phyloP scores from a whole-genome alignment of 148 eudicot species.

The Euryodendron excelsum region DNA sequence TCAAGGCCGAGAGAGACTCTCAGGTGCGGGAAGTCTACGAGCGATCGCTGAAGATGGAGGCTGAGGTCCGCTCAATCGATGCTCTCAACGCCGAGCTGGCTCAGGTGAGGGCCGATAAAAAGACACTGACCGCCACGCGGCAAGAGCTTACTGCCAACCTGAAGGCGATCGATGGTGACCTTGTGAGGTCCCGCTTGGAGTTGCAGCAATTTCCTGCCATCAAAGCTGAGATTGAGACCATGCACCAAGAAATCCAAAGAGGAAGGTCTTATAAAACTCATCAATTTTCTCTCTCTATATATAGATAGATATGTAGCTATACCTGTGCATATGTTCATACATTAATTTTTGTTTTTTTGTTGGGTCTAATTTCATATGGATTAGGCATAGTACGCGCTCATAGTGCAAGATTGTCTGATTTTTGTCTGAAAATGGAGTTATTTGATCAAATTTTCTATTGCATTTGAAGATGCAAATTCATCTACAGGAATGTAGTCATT shows the following conservation, averaged over 20 bases:
- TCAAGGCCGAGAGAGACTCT: constrained; percentile 47
- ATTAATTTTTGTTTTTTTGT: neutral
- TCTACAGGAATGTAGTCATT: neutral
- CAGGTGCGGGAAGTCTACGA: constrained; percentile 56
- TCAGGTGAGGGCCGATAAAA: constrained; percentile 38
- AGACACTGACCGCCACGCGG: constrained; percentile 35
- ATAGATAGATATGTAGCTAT: too few relatives aligned
- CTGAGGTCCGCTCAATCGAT: constrained; percentile 38
- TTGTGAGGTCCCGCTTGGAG: constrained; percentile 28
- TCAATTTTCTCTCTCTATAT: neutral
- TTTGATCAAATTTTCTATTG: neutral
- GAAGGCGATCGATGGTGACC: constrained; percentile 36
- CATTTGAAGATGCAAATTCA: neutral
- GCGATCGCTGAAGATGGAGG: constrained; percentile 44
- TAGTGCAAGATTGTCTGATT: neutral
- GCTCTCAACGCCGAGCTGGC: constrained; percentile 31
- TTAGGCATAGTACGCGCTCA: neutral
- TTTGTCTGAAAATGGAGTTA: neutral
- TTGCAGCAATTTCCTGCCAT: constrained; percentile 34
- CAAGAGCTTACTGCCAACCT: constrained; percentile 38
- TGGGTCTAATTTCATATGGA: neutral
- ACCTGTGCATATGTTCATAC: neutral
- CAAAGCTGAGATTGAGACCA: constrained; percentile 47
- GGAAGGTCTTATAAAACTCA: constrained; percentile 58
- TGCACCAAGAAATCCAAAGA: constrained; percentile 51